Evolutionary conservation across 371 early-diverging fungal species (phyloP), one percentile per base, ranked within the genome.

Genomic region (Zychaea mexicana): DNA sequence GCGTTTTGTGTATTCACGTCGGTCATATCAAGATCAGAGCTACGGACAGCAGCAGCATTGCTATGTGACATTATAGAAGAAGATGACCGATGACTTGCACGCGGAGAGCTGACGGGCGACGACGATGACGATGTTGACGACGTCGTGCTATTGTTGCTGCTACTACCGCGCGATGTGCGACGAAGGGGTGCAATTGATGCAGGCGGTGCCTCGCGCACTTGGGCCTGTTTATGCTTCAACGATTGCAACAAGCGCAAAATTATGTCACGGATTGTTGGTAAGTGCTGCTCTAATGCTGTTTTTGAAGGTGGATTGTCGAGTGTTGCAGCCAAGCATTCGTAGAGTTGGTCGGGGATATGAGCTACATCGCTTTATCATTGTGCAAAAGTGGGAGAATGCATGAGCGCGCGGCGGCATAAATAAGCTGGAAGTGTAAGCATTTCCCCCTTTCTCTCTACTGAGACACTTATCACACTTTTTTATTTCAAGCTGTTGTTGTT

Each of bases 181-280:
- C 64, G 46, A 7, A 57, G 57, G 4, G 52, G 49, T 6, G 52
- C 33, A n/a, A 12, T 27, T 15, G 36, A 32, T 17, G 63, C 19
- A n/a, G 57, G 19, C 3, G 46, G 24, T 15, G 26, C 24, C 13
- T 81, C 72, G 15, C 82, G 67, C 55, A 82, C 68, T 17, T 74
- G 49, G 26, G 77, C 77, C 62, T 88, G 86, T 45, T 85, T 86
- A 26, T 60, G 68, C 57, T 85, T 85, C 22, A 88, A 65, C 2
- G 81, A 79, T 49, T 85, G 83, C 10, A 88, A 62, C 22, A 88
- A 64, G 33, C 63, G 69, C 38, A 88, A 70, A 58, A 88, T 85
- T 28, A 77, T 72, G 36, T 85, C 83, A 32, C 82, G 80, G 47
- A 88, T 86, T 3, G 69, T 62, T 19, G 88, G 86, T 22, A 88